These are phyloP conservation scores for Yamadazyma epiphylla DNA, from an alignment of 1,139 yeast genomes.

Conservation along the genomic window DNA sequence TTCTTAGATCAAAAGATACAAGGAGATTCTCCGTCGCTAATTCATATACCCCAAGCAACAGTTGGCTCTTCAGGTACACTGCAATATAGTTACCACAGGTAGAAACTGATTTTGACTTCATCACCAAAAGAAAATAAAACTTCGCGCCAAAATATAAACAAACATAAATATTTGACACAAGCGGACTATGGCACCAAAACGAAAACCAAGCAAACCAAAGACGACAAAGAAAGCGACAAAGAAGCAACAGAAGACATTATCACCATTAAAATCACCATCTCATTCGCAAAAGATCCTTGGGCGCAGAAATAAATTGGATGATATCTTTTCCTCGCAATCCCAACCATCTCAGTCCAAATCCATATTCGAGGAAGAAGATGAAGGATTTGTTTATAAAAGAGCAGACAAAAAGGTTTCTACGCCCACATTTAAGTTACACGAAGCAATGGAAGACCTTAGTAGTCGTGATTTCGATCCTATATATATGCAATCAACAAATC, in stretches of 20 bases:
- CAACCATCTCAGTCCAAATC: constrained; percentile 4
- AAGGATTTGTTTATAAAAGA: constrained; percentile 42
- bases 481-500: constrained; percentile 4
- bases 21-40: constrained; percentile 4
- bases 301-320: constrained; percentile 24
- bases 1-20: constrained; percentile 10
- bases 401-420: constrained; percentile 21
- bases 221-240: constrained; percentile 1
- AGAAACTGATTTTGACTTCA: constrained; percentile 2
- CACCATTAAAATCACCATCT: not conserved
- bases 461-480: constrained; percentile 6
- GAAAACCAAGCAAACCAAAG: constrained; percentile 3
- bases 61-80: constrained; percentile 3
- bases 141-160: not conserved
- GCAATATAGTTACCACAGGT: constrained; percentile 9
- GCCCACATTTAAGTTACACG: constrained; percentile 23
- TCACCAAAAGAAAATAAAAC: not conserved
- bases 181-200: constrained; percentile 12
- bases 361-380: constrained; percentile 37
- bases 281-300: constrained; percentile 9
- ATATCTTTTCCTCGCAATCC: constrained; percentile 18
- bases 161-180: not conserved
- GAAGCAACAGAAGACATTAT: constrained; percentile 1
- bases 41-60: constrained; percentile 8
- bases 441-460: constrained; percentile 19